phyloP scores from a whole-genome alignment of 495 filamentous ascomycete species.

The Penicillium canariense region DNA sequence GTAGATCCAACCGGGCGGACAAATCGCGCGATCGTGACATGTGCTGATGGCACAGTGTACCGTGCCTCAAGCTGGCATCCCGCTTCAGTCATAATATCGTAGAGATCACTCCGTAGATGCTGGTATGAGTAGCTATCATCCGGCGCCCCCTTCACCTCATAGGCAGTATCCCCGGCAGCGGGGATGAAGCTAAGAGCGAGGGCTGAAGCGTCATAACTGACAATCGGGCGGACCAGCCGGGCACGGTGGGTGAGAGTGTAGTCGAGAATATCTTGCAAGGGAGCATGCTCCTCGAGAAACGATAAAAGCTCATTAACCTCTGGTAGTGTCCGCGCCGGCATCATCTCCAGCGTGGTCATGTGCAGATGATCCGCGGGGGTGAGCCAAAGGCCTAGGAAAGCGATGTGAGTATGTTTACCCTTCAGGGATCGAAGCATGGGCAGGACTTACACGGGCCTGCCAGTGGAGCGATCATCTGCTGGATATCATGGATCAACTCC shows the following conservation, averaged over 20 bases:
- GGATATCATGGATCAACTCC: slow-evolving; percentile 63
- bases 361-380: slow-evolving; percentile 77
- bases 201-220: slow-evolving; percentile 82
- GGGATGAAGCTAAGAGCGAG: slow-evolving; percentile 85
- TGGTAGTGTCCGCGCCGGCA: slow-evolving; percentile 60
- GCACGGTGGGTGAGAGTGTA: slow-evolving; percentile 61
- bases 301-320: slow-evolving; percentile 62
- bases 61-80: slow-evolving; percentile 65
- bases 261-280: slow-evolving; percentile 54
- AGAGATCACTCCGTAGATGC: slow-evolving; percentile 80
- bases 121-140: slow-evolving; percentile 78
- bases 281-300: slow-evolving; percentile 45
- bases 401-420: slow-evolving; percentile 1
- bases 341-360: slow-evolving; percentile 81
- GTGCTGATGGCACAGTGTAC: slow-evolving; percentile 83
- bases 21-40: slow-evolving; percentile 84
- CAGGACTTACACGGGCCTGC: slow-evolving; percentile 61
- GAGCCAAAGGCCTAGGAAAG: slow-evolving; percentile 72
- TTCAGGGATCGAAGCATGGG: neutral
- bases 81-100: slow-evolving; percentile 50
- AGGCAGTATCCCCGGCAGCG: slow-evolving; percentile 54
- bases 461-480: slow-evolving; percentile 57
- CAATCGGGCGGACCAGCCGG: slow-evolving; percentile 73
- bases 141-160: slow-evolving; percentile 14
- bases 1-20: slow-evolving; percentile 54